Percentiles rank a stretch among this genome's conserved stretches.
phyloP scores from a whole-genome alignment of 140 eudicot genomes.

The Flaveria floridana region DNA sequence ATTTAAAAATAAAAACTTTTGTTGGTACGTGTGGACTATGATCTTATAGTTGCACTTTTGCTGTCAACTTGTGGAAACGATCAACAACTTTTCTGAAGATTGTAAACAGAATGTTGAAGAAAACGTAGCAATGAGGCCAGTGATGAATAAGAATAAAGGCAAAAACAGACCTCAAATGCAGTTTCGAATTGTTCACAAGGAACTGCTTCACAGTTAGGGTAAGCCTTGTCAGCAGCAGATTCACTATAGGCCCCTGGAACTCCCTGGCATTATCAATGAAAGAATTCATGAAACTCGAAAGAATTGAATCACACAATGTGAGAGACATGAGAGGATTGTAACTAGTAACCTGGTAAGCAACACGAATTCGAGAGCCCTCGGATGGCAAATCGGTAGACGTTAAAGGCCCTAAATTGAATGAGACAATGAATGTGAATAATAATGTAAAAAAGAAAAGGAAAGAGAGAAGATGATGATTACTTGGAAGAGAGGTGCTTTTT shows the following conservation, averaged over 20 bases:
- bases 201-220: constrained; percentile 46
- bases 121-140: not conserved
- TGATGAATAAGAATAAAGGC: no score
- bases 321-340: no score
- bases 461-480: no score
- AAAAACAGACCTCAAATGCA: constrained; percentile 38
- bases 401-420: constrained; percentile 33
- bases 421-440: no score
- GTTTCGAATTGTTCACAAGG: constrained; percentile 47
- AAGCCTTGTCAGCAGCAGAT: constrained; percentile 47
- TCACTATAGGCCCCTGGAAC: constrained; percentile 49
- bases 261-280: constrained; percentile 29
- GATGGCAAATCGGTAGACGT: constrained; percentile 29
- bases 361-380: constrained; percentile 44
- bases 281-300: not conserved
- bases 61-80: no score
- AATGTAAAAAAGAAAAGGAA: no score
- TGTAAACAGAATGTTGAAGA: not conserved
- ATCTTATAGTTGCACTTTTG: no score
- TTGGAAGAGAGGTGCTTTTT: no score
- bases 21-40: no score
- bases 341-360: constrained; percentile 37
- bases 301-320: not conserved
- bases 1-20: no score
- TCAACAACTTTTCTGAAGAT: no score